phyloP scores from a whole-genome alignment of 176 grass and related monocot genomes.

The Musa troglodytarum region DNA sequence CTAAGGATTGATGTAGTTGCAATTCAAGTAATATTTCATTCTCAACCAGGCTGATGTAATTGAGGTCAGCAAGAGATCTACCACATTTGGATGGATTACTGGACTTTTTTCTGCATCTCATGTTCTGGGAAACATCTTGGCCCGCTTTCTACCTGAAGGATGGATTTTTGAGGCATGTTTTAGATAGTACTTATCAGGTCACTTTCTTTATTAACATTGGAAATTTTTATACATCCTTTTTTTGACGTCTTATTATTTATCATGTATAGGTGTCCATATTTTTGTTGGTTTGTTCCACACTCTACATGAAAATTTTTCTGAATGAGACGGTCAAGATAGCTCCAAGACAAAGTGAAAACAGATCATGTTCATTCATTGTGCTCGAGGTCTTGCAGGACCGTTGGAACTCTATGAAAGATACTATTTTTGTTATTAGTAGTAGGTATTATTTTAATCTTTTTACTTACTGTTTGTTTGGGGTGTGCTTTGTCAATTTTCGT shows the following conservation, averaged over 20 bases:
- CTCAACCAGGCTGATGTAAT: constrained; percentile 54
- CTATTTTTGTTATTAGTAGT: constrained; percentile 35
- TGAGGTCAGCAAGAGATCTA: constrained; percentile 45
- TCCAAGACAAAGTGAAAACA: constrained; percentile 25
- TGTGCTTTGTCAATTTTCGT: neutral
- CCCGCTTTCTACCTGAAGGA: constrained; percentile 53
- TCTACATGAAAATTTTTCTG: constrained; percentile 77
- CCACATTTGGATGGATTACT: constrained; percentile 58
- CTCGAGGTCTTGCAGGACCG: constrained; percentile 32
- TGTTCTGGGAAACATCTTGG: constrained; percentile 49
- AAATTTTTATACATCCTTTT: constrained; percentile 2
- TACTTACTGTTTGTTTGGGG: neutral
- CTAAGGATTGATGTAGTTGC: neutral
- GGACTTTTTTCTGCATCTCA: constrained; percentile 70
- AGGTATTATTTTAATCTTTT: constrained; percentile 28
- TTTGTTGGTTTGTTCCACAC: constrained; percentile 42
- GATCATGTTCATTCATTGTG: constrained; percentile 27
- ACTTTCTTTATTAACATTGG: neutral
- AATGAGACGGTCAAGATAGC: constrained; percentile 46
- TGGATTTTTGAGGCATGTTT: constrained; percentile 66
- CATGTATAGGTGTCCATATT: constrained; percentile 48
- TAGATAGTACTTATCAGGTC: neutral
- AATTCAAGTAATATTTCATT: neutral
- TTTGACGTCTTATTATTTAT: neutral
- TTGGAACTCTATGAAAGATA: constrained; percentile 58